A percentile compares a stretch with the other conserved stretches of the same genome.
phyloP scores from a whole-genome alignment of 345 rosid genomes.

The Cardiospermum halicacabum region DNA sequence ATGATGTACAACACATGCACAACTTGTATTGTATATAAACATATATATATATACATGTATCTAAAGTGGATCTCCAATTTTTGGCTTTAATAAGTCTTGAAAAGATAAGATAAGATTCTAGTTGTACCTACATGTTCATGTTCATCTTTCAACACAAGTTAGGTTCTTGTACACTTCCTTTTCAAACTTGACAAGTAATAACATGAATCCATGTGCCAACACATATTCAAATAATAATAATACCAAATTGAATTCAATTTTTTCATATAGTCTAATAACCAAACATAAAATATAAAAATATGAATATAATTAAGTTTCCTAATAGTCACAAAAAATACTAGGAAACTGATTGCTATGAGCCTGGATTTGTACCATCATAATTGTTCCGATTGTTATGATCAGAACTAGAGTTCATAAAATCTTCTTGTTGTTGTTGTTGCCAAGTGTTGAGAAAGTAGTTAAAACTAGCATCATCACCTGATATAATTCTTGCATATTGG shows the following conservation, averaged over 20 bases:
- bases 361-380: conserved; percentile 17
- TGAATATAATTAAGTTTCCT: not conserved
- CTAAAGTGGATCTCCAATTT: not conserved
- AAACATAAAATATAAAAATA: not conserved
- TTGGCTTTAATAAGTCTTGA: too few species aligned
- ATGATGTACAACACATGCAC: conserved; percentile 1
- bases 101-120: not conserved
- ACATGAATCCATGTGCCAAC: too few species aligned
- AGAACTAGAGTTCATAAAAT: conserved; percentile 18
- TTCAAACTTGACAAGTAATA: too few species aligned
- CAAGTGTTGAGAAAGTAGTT: conserved; percentile 33
- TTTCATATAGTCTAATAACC: not conserved
- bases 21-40: not conserved
- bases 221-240: too few species aligned
- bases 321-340: conserved; percentile 8
- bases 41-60: too few species aligned
- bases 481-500: conserved; percentile 73
- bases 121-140: not conserved
- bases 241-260: too few species aligned
- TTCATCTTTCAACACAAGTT: not conserved
- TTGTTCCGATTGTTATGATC: conserved; percentile 32
- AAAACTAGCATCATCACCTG: conserved; percentile 60
- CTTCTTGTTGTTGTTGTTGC: conserved; percentile 19
- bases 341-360: not conserved
- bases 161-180: not conserved